These are phyloP conservation scores for Hypoxylon sp. DNA, from an alignment of 2,329 filamentous ascomycete genomes.

Conservation along the genomic window DNA sequence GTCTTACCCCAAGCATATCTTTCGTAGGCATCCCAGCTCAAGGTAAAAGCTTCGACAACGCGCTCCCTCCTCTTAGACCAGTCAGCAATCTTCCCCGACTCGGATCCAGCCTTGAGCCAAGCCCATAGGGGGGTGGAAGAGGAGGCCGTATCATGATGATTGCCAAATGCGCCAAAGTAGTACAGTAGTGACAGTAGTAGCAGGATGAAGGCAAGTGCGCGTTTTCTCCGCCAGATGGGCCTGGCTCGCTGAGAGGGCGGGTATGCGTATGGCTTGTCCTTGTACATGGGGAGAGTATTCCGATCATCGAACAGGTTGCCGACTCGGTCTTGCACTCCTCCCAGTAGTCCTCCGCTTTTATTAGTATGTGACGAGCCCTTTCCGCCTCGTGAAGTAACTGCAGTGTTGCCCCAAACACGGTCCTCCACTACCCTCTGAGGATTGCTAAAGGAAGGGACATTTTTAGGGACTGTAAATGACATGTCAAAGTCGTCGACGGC, in stretches of 20 bases:
- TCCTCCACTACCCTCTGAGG: slow-evolving; percentile 75
- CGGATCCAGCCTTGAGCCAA: slow-evolving; percentile 67
- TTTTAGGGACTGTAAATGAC: slow-evolving; percentile 76
- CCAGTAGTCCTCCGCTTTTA: slow-evolving; percentile 56
- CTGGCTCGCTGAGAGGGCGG: slow-evolving; percentile 69
- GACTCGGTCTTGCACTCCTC: slow-evolving; percentile 71
- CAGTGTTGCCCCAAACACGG: slow-evolving; percentile 70
- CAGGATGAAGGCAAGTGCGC: slow-evolving; percentile 66
- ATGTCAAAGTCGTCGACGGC: slow-evolving; percentile 60
- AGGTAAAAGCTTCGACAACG: slow-evolving; percentile 88
- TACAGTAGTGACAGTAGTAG: slow-evolving; percentile 72
- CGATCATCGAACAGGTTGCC: slow-evolving; percentile 72
- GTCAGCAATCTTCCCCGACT: slow-evolving; percentile 63
- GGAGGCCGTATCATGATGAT: slow-evolving; percentile 51
- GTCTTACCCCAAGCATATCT: slow-evolving; percentile 93
- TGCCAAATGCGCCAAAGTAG: slow-evolving; percentile 73
- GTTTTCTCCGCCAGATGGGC: slow-evolving; percentile 73
- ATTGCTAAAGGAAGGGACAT: slow-evolving; percentile 76
- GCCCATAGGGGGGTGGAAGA: slow-evolving; percentile 63
- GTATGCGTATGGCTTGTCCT: slow-evolving; percentile 93
- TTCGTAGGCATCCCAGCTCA: slow-evolving; percentile 94
- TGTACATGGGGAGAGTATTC: slow-evolving; percentile 89
- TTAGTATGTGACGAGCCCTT: slow-evolving; percentile 49
- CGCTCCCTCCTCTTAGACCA: slow-evolving; percentile 83
- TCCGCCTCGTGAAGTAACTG: slow-evolving; percentile 58